These are phyloP conservation scores for Ophiostoma sp. DNA, from an alignment of 2,329 filamentous ascomycete genomes.

Conservation along the genomic window DNA sequence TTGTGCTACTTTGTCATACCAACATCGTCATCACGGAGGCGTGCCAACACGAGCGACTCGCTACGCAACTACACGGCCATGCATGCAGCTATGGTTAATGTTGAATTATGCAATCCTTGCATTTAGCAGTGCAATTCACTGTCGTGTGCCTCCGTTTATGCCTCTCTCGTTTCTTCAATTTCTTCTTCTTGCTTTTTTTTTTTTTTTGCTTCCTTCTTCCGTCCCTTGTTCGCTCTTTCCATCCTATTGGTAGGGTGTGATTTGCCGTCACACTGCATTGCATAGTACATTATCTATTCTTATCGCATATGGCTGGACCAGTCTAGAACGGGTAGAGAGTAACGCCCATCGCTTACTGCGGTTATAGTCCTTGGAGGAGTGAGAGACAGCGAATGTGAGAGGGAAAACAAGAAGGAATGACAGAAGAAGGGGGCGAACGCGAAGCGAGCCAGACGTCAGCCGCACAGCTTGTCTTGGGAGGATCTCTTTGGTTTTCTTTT, in stretches of 20 bases:
- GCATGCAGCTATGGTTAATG: background rate
- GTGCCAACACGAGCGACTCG: background rate
- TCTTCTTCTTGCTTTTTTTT: background rate
- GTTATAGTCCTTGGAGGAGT: background rate
- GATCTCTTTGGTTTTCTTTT: background rate
- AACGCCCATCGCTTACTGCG: background rate
- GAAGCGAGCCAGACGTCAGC: background rate
- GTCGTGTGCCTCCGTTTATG: background rate
- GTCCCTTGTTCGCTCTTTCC: background rate
- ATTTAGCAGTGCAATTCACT: background rate
- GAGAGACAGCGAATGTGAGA: background rate
- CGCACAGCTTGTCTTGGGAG: background rate
- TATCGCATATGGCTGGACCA: background rate
- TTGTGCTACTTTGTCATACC: background rate
- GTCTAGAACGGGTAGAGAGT: background rate
- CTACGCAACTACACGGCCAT: background rate
- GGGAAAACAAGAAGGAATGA: background rate
- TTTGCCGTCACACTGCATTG: background rate
- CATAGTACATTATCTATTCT: background rate
- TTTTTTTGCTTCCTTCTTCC: background rate
- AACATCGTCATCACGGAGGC: background rate
- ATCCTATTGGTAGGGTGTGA: background rate
- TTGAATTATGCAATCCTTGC: background rate
- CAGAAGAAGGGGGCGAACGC: background rate
- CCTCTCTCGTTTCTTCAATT: background rate